A percentile compares a stretch with the other conserved stretches of the same genome.
phyloP scores from a whole-genome alignment of 2,329 filamentous ascomycete genomes.

The Pyrenochaeta sp. region DNA sequence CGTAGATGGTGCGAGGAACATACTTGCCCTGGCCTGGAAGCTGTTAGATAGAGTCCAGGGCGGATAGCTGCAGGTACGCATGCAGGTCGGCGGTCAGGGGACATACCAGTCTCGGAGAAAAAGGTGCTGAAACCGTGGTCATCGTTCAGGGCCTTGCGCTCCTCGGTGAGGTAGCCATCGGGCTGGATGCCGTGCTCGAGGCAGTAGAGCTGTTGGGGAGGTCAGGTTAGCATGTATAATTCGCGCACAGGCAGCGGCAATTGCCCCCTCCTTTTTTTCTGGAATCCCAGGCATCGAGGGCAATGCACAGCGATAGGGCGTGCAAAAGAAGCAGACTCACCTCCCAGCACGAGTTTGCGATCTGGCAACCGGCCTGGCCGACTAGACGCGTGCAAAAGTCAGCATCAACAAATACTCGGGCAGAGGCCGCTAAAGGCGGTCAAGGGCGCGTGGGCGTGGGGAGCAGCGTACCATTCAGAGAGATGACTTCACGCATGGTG shows the following conservation, averaged over 20 bases:
- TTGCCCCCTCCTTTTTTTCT: constrained; percentile 35
- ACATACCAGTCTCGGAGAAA: constrained; percentile 98
- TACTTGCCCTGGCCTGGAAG: constrained; percentile 94
- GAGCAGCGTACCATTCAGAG: constrained; percentile 85
- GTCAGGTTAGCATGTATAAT: constrained; percentile 38
- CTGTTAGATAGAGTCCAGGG: constrained; percentile 30
- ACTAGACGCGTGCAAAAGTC: constrained; percentile 71
- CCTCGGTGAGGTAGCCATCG: constrained; percentile 97
- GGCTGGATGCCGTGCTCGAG: constrained; percentile 99
- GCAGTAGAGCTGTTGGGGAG: constrained; percentile 87
- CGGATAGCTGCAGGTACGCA: no score
- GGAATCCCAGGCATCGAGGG: constrained; percentile 1
- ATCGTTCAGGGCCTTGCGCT: constrained; percentile 90
- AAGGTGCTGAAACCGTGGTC: constrained; percentile 99
- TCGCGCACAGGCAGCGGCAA: constrained; percentile 42
- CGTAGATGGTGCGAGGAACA: constrained; percentile 98
- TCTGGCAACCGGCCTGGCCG: constrained; percentile 99
- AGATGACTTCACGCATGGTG: constrained; percentile 99
- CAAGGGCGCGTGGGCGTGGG: constrained; percentile 49
- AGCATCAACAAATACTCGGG: constrained; percentile 52
- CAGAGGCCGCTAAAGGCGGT: constrained; percentile 48
- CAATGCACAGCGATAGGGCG: constrained; percentile 14
- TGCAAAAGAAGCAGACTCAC: constrained; percentile 66
- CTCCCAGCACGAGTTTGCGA: constrained; percentile 99
- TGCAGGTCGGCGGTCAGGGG: no score